Evolutionary conservation across 108 stramenopile species (phyloP).

Genomic region (Chaetoceros muelleri): DNA sequence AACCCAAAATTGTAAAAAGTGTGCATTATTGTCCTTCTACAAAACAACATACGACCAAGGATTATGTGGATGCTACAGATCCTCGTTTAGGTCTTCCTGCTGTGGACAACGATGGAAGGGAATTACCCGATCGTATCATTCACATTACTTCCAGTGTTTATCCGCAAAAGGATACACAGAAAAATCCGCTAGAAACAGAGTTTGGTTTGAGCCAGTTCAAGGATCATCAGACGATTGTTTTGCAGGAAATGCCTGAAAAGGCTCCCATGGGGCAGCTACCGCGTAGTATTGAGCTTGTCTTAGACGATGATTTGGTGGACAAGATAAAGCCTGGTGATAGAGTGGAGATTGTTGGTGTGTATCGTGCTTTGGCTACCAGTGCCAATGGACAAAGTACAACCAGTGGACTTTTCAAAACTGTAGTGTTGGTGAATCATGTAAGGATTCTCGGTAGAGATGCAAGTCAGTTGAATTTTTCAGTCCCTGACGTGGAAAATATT

Average conservation of each 20-base stretch:
- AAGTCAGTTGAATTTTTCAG: slow-evolving; percentile 57
- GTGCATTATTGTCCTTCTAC: slow-evolving; percentile 96
- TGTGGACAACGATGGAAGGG: slow-evolving; percentile 62
- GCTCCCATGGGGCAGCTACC: slow-evolving; percentile 99
- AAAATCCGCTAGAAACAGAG: slow-evolving; percentile 91
- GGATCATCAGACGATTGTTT: slow-evolving; percentile 92
- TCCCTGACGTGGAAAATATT: slow-evolving; percentile 75
- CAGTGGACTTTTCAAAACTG: slow-evolving; percentile 86
- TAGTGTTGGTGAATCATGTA: slow-evolving; percentile 93
- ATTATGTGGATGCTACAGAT: slow-evolving; percentile 93
- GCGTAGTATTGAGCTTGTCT: slow-evolving; percentile 82
- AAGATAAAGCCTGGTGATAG: slow-evolving; percentile 96
- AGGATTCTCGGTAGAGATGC: slow-evolving; percentile 83
- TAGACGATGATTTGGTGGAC: slow-evolving; percentile 93
- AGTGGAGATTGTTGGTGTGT: slow-evolving; percentile 83
- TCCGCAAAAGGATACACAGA: slow-evolving; percentile 87
- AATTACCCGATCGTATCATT: slow-evolving; percentile 61
- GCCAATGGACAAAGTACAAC: slow-evolving; percentile 32
- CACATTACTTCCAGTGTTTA: slow-evolving; percentile 76
- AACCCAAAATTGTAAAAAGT: slow-evolving; percentile 94
- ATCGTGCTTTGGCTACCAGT: slow-evolving; percentile 73
- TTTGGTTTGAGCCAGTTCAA: slow-evolving; percentile 92
- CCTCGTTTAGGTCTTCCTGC: slow-evolving; percentile 82
- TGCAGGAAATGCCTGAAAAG: slow-evolving; percentile 95
- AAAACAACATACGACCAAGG: slow-evolving; percentile 53